Conservation (phyloP, 306 rosid species). For the Trichosanthes cucumerina region DNA sequence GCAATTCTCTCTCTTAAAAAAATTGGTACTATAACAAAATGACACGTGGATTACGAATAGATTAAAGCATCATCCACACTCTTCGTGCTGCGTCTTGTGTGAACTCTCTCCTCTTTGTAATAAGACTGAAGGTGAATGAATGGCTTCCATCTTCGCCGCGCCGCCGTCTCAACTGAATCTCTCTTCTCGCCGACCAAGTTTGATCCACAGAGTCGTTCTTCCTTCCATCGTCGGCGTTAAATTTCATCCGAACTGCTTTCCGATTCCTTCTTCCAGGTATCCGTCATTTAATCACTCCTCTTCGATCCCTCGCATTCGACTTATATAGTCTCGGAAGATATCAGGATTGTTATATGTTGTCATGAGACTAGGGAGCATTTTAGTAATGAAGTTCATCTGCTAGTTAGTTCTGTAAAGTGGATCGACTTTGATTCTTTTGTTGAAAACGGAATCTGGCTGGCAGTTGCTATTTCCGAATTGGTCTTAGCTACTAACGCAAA, state of each 20-base stretch:
- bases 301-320: background rate
- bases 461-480: background rate
- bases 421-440: background rate
- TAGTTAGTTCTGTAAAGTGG: background rate
- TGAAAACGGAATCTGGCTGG: background rate
- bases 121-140: background rate
- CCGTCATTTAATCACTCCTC: background rate
- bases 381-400: background rate
- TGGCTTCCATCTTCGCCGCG: background rate
- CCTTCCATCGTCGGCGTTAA: background rate
- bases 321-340: background rate
- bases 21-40: too few species aligned
- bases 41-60: background rate
- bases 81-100: background rate
- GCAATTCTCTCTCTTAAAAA: too few species aligned
- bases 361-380: background rate
- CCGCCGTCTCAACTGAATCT: background rate
- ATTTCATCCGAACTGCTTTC: background rate
- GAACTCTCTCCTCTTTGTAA: background rate
- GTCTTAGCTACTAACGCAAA: background rate
- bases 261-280: constrained; percentile 1
- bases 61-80: background rate
- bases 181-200: background rate
- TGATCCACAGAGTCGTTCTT: background rate
- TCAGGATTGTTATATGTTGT: background rate